phyloP scores from a whole-genome alignment of 768 basidiomycete species.

The Serendipita sp. region DNA sequence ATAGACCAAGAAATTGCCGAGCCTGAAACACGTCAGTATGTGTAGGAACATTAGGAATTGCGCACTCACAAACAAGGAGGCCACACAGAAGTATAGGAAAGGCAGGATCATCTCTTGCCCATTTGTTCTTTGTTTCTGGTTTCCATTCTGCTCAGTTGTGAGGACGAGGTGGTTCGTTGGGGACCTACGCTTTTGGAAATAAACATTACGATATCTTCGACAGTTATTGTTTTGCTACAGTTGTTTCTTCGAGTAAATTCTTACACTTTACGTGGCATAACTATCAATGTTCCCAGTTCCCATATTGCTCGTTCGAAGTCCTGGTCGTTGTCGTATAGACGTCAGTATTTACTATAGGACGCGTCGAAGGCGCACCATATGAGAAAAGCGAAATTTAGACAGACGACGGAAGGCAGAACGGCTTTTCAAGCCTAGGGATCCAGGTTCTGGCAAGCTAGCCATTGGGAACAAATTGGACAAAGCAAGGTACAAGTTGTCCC shows the following conservation, averaged over 20 bases:
- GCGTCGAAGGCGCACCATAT: neutral
- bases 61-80: slow-evolving; percentile 52
- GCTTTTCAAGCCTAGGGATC: neutral
- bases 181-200: slow-evolving; percentile 83
- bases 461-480: neutral
- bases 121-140: slow-evolving; percentile 91
- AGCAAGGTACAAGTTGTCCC: no score
- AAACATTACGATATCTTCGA: slow-evolving; percentile 80
- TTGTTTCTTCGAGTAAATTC: slow-evolving; percentile 19
- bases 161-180: neutral
- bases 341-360: neutral
- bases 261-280: slow-evolving; percentile 84
- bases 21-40: slow-evolving; percentile 27
- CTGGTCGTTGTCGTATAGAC: slow-evolving; percentile 26
- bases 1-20: slow-evolving; percentile 76
- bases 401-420: neutral
- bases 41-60: neutral
- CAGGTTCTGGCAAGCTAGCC: neutral
- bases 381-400: neutral
- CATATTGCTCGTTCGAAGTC: slow-evolving; percentile 95
- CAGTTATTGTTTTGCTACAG: slow-evolving; percentile 13
- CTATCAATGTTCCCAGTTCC: slow-evolving; percentile 87
- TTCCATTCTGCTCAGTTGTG: neutral
- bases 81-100: slow-evolving; percentile 74
- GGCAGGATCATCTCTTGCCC: slow-evolving; percentile 95